These are phyloP conservation scores for Larix kaempferi DNA, from an alignment of 75 land plant genomes.

Conservation along the genomic window DNA sequence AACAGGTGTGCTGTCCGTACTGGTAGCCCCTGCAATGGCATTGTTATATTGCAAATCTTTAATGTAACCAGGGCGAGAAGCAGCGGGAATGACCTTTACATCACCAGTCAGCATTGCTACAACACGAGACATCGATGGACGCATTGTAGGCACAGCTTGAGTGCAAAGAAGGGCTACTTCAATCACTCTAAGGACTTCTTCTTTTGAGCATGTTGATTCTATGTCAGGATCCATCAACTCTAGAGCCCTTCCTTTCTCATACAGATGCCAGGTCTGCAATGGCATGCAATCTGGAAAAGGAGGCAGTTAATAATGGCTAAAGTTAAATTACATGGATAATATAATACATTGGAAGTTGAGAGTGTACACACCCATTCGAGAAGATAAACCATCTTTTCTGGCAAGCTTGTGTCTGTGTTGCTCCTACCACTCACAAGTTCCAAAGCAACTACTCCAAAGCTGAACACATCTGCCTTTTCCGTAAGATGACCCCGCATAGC, in stretches of 20 bases:
- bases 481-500: constrained; percentile 72
- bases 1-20: neutral
- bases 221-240: constrained; percentile 44
- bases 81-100: constrained; percentile 22
- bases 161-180: constrained; percentile 53
- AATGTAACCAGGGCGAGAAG: constrained; percentile 42
- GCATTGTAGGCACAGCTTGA: constrained; percentile 41
- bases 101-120: constrained; percentile 57
- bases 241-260: constrained; percentile 26
- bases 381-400: constrained; percentile 37
- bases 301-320: neutral
- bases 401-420: constrained; percentile 36
- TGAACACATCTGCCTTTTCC: constrained; percentile 69
- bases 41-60: constrained; percentile 36
- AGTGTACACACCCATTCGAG: constrained; percentile 55
- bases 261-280: constrained; percentile 51
- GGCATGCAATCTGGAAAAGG: neutral
- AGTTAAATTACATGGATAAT: neutral
- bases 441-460: constrained; percentile 58
- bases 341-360: neutral
- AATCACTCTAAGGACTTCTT: constrained; percentile 35
- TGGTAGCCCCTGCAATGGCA: constrained; percentile 21
- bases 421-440: constrained; percentile 55
- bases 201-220: constrained; percentile 11
- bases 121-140: constrained; percentile 61